phyloP scores from a whole-genome alignment of 116 monocot species.

The Thalassia testudinum region DNA sequence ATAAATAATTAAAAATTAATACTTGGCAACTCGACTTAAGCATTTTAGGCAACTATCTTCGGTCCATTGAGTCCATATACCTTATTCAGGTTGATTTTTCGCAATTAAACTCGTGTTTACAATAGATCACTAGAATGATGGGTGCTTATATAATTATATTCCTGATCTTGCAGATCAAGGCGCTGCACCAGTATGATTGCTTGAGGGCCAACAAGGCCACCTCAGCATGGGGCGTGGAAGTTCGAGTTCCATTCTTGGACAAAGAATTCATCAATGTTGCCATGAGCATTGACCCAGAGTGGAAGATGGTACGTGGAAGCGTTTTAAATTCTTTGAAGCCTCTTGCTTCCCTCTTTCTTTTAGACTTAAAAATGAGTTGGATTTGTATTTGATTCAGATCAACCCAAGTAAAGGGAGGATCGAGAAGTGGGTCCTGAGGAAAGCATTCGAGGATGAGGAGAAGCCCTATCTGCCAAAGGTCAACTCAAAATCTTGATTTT shows the following conservation, averaged over 20 bases:
- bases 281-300: slow-evolving; percentile 87
- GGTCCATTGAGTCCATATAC: too few relatives aligned
- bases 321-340: too few relatives aligned
- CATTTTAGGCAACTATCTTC: too few relatives aligned
- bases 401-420: slow-evolving; percentile 39
- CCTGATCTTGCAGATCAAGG: slow-evolving; percentile 24
- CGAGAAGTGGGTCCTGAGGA: slow-evolving; percentile 84
- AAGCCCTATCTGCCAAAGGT: slow-evolving; percentile 80
- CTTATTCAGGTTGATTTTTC: too few relatives aligned
- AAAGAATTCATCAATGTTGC: slow-evolving; percentile 73
- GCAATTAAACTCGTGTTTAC: too few relatives aligned
- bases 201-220: slow-evolving; percentile 81
- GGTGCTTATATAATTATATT: too few relatives aligned
- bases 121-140: too few relatives aligned
- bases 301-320: slow-evolving; percentile 83
- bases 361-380: too few relatives aligned
- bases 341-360: too few relatives aligned
- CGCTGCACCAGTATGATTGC: slow-evolving; percentile 84
- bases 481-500: too few relatives aligned
- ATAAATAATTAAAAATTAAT: too few relatives aligned
- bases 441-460: slow-evolving; percentile 89
- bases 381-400: slow-evolving; percentile 22
- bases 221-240: slow-evolving; percentile 83
- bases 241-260: slow-evolving; percentile 66
- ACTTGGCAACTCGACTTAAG: too few relatives aligned